Percentiles rank a stretch among this genome's conserved stretches.
These are phyloP conservation scores for Myriosclerotinia curreyana DNA, from an alignment of 2,329 filamentous ascomycete genomes.

Conservation along the genomic window DNA sequence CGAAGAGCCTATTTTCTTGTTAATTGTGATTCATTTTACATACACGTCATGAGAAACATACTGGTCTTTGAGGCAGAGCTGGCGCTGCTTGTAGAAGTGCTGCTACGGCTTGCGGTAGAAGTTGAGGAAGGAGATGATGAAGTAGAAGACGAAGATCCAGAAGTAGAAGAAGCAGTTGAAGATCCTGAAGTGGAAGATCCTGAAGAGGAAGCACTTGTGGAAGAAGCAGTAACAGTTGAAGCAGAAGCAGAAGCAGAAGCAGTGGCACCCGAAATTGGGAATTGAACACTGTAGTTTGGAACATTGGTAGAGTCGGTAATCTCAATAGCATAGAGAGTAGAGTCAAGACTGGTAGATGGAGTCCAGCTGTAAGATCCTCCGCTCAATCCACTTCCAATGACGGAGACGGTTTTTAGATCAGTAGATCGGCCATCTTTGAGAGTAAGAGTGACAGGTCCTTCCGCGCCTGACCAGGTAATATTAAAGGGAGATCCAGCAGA, in stretches of 20 bases:
- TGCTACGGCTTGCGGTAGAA: background rate
- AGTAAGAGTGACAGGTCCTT: conserved; percentile 34
- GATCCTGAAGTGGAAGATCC: conserved; percentile 19
- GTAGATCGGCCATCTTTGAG: conserved; percentile 35
- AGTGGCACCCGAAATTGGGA: conserved; percentile 31
- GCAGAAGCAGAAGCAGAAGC: conserved; percentile 18
- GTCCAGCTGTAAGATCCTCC: conserved; percentile 31
- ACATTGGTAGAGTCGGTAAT: conserved; percentile 29
- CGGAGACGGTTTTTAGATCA: conserved; percentile 30
- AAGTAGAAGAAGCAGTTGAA: conserved; percentile 5
- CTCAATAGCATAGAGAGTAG: conserved; percentile 33
- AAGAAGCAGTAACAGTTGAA: conserved; percentile 22
- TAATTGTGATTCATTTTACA: background rate
- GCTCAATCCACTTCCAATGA: conserved; percentile 33
- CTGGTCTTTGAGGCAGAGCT: conserved; percentile 11
- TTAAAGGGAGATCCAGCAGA: conserved; percentile 31
- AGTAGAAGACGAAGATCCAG: background rate
- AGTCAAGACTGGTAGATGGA: conserved; percentile 25
- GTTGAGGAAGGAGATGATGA: background rate
- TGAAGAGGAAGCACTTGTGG: conserved; percentile 20
- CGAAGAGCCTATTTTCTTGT: conserved; percentile 1
- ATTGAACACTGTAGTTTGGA: conserved; percentile 35
- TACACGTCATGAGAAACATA: background rate
- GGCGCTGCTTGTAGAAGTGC: background rate
- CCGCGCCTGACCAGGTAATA: conserved; percentile 34